Conservation (phyloP, 2,329 filamentous ascomycete species). For the Apiospora saccharicola region DNA sequence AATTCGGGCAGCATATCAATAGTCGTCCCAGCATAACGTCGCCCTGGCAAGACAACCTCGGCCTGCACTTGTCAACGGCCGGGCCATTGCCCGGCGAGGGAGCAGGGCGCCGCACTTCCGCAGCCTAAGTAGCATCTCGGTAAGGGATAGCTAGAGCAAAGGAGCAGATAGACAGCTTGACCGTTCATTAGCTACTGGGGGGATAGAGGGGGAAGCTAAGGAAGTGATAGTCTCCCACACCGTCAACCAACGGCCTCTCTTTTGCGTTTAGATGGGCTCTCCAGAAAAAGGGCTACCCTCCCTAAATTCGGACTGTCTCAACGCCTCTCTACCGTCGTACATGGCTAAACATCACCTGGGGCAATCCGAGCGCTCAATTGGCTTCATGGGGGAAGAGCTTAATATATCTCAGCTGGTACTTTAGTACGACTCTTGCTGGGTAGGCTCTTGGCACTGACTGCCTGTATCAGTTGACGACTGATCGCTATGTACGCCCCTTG, state of each 20-base stretch:
- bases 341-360: not conserved
- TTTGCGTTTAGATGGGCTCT: not conserved
- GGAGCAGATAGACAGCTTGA: not conserved
- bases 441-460: not conserved
- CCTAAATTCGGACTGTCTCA: not conserved
- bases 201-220: not conserved
- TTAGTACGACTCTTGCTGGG: not conserved
- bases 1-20: not conserved
- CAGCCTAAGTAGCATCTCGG: not conserved
- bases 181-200: too few relatives aligned
- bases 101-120: not conserved
- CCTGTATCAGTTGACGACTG: too few relatives aligned
- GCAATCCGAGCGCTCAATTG: not conserved
- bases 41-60: not conserved
- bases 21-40: not conserved
- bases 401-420: not conserved
- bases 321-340: not conserved
- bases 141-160: not conserved
- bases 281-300: not conserved
- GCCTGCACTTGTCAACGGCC: not conserved
- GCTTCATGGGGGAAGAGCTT: not conserved
- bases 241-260: not conserved
- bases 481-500: too few relatives aligned
- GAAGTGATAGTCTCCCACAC: not conserved
- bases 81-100: not conserved